Base-by-base conservation (phyloP, 768 basidiomycete genomes). In the Psilocybe cyanescens region DNA sequence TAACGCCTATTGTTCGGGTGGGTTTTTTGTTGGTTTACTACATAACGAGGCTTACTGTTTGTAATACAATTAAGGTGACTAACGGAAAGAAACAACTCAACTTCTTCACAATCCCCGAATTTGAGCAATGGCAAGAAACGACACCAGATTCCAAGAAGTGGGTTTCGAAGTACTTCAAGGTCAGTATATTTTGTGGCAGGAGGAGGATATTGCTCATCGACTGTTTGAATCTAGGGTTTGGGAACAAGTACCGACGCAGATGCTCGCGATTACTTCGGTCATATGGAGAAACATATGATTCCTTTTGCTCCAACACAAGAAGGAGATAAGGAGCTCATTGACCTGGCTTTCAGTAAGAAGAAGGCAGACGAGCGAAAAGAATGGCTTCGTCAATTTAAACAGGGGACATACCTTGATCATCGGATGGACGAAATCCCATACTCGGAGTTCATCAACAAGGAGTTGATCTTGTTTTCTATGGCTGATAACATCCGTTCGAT, bases 271-370 rank as follows among this genome's bases (percentile, higher is more conserved):
- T 99, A 99, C 77, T 99, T 99, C 73, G 83, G 89, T 60, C 84
- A 92, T 68, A 95, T 99, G 86, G 81, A 82, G 70, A 96, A 91
- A 71, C 97, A 99, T 71, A 91, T 97, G 84, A 93, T 99, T 58
- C 92, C 94, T 0, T 99, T 99, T 77, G 84, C 91, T 2, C 77
- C 87, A 3, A 88, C 87, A 3, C 86, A 91, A 69, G 84, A 89
- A 0, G 95, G 89, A 2, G 97, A 99, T 66, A 87, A 86, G 48
- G 89, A 88, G 6, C 82, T 98, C 37, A 97, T 99, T 62, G 97
- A 99, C 44, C 88, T 99, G 58, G 97, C 97, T 0, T 99, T 99
- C 82, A 98, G 94, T 80, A 99, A 99, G 86, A 99, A 98, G 83
- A 98, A 97, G 71, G 93, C 95, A 0, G 97, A 99, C 61, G 95